phyloP scores from a whole-genome alignment of 1,139 yeast species.

The Sugiyamaella pinicola region DNA sequence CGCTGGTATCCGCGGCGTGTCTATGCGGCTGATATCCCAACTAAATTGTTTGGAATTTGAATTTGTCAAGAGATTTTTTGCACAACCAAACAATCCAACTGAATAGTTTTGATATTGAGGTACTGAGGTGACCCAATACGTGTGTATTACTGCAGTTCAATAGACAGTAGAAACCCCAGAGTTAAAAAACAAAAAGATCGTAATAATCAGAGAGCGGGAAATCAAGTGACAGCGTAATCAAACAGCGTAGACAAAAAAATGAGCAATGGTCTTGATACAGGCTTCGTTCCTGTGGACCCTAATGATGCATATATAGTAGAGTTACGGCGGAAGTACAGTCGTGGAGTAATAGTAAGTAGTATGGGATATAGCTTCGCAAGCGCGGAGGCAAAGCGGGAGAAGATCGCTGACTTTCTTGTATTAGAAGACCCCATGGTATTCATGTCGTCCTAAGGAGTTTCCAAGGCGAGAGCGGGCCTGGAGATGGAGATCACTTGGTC shows the following conservation, averaged over 20 bases:
- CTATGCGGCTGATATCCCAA: slow-evolving; percentile 11
- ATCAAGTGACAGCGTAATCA: not conserved
- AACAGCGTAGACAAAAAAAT: slow-evolving; percentile 8
- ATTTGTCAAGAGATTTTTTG: slow-evolving; percentile 19
- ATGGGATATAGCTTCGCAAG: not conserved
- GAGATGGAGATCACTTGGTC: slow-evolving; percentile 10
- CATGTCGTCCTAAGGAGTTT: slow-evolving; percentile 22
- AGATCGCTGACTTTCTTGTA: not conserved
- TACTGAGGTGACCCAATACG: too few species aligned
- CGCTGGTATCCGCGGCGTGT: not conserved
- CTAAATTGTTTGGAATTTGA: slow-evolving; percentile 6
- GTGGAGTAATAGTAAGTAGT: slow-evolving; percentile 17
- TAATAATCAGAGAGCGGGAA: not conserved
- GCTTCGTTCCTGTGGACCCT: slow-evolving; percentile 25
- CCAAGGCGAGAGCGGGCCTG: slow-evolving; percentile 21
- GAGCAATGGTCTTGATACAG: slow-evolving; percentile 19
- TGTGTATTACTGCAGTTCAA: too few species aligned
- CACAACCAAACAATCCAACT: too few species aligned
- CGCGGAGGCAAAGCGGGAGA: not conserved
- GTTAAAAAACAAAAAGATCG: too few species aligned
- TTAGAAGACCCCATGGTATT: slow-evolving; percentile 27
- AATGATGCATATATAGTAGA: slow-evolving; percentile 27
- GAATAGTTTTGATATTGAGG: not conserved
- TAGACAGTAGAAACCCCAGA: too few species aligned
- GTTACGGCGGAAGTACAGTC: slow-evolving; percentile 18